These are phyloP conservation scores for Chaetoscypha palmicola DNA, from an alignment of 2,329 filamentous ascomycete species.

Conservation along the genomic window DNA sequence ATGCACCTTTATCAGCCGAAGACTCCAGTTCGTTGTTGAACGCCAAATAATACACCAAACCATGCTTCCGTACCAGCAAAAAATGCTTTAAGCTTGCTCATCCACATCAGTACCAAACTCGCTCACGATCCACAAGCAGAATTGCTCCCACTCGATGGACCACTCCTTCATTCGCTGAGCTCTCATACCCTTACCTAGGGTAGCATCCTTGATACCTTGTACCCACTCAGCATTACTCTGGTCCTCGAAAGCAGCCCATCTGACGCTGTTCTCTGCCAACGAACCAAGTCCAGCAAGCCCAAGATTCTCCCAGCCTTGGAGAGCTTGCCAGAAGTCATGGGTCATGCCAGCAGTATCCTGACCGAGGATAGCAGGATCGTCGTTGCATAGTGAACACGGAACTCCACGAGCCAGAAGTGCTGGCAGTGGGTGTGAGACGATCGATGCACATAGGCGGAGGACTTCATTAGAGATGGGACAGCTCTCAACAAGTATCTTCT, in stretches of 20 bases:
- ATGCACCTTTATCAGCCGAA: neutral
- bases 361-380: constrained; percentile 83
- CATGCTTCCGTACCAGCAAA: too few relatives aligned
- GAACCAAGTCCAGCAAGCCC: constrained; percentile 80
- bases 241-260: constrained; percentile 86
- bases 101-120: constrained; percentile 52
- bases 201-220: constrained; percentile 65
- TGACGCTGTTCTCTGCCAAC: constrained; percentile 85
- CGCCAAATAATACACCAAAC: constrained; percentile 5
- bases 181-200: constrained; percentile 62
- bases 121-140: constrained; percentile 81
- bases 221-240: constrained; percentile 64
- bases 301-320: constrained; percentile 88
- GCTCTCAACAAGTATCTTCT: constrained; percentile 79
- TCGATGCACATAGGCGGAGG: constrained; percentile 67
- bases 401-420: constrained; percentile 81
- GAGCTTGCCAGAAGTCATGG: constrained; percentile 88
- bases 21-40: constrained; percentile 9
- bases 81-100: neutral
- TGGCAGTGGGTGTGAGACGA: constrained; percentile 73
- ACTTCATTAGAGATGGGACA: constrained; percentile 91
- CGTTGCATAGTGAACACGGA: constrained; percentile 76
- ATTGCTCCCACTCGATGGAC: constrained; percentile 77
- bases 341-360: constrained; percentile 77
- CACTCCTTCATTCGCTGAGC: constrained; percentile 70